Evolutionary conservation across 192 early-diverging fungal genomes (phyloP).

Genomic region (Coemansia asiatica): DNA sequence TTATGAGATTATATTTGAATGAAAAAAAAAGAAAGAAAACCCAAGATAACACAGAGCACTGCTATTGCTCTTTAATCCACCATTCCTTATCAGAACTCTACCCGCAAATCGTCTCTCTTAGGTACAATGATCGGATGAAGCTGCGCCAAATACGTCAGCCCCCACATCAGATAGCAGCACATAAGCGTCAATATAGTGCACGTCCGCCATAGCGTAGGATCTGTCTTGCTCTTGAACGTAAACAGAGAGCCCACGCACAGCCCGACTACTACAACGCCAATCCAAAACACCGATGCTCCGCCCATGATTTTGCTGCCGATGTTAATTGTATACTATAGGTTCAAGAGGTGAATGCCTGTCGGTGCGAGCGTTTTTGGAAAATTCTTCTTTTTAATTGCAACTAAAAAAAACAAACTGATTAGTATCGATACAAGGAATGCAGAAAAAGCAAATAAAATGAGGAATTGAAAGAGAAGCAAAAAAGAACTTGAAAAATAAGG

Average conservation of each 20-base stretch:
- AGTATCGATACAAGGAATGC: too few species aligned
- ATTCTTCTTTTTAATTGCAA: too few species aligned
- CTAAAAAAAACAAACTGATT: not conserved
- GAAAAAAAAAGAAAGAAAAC: not conserved
- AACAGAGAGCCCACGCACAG: slow-evolving; percentile 38
- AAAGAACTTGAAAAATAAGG: too few species aligned
- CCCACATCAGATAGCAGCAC: slow-evolving; percentile 75
- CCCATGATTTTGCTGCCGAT: slow-evolving; percentile 49
- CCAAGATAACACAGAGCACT: not conserved
- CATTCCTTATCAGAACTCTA: slow-evolving; percentile 25
- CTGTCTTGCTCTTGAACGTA: slow-evolving; percentile 42
- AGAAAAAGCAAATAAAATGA: too few species aligned
- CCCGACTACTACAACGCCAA: slow-evolving; percentile 36
- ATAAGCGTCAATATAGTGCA: slow-evolving; percentile 44
- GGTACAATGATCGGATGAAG: slow-evolving; percentile 80
- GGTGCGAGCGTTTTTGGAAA: too few species aligned
- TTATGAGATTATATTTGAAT: not conserved
- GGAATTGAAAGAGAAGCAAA: too few species aligned
- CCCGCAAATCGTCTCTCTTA: slow-evolving; percentile 65
- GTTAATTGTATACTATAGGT: slow-evolving; percentile 3
- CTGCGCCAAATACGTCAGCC: slow-evolving; percentile 85
- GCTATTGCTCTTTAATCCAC: not conserved
- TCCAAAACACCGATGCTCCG: slow-evolving; percentile 48
- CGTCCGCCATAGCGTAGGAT: slow-evolving; percentile 56
- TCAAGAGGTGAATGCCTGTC: not conserved